Percentiles rank a stretch among this genome's conserved stretches.
Conservation (phyloP, 345 rosid genomes). For the Geranium rotundifolium region DNA sequence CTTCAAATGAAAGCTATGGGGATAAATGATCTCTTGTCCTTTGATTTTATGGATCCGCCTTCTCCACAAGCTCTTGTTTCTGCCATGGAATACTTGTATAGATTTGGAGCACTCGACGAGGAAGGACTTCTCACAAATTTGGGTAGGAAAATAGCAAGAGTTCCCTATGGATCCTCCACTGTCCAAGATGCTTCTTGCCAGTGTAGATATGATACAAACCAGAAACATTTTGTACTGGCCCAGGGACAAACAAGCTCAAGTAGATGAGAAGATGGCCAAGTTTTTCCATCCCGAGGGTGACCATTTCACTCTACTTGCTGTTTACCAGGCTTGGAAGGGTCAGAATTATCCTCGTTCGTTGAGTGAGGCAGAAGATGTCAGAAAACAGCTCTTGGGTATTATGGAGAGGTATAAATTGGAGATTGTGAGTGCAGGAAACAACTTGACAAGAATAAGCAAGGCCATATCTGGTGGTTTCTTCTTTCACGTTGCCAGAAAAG, state of each 20-base stretch:
- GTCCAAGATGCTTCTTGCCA: constrained; percentile 85
- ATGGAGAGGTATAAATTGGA: constrained; percentile 91
- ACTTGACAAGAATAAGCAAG: constrained; percentile 64
- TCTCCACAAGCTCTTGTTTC: constrained; percentile 73
- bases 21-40: constrained; percentile 63
- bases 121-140: constrained; percentile 82
- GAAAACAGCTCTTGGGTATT: constrained; percentile 81
- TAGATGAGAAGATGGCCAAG: constrained; percentile 85
- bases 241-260: constrained; percentile 89
- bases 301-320: constrained; percentile 86
- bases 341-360: constrained; percentile 72
- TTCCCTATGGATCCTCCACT: constrained; percentile 90
- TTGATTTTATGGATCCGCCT: constrained; percentile 73
- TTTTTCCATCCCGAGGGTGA: constrained; percentile 91
- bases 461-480: constrained; percentile 90
- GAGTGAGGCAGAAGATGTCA: constrained; percentile 74
- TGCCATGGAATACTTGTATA: constrained; percentile 82
- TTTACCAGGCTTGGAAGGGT: constrained; percentile 89
- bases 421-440: constrained; percentile 69
- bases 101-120: constrained; percentile 81
- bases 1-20: constrained; percentile 93
- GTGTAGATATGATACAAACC: constrained; percentile 90
- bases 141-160: constrained; percentile 90
- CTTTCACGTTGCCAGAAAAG: constrained; percentile 73
- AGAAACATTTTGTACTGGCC: constrained; percentile 88